Conservation (phyloP, 495 filamentous ascomycete genomes). For the Neurospora africana region DNA sequence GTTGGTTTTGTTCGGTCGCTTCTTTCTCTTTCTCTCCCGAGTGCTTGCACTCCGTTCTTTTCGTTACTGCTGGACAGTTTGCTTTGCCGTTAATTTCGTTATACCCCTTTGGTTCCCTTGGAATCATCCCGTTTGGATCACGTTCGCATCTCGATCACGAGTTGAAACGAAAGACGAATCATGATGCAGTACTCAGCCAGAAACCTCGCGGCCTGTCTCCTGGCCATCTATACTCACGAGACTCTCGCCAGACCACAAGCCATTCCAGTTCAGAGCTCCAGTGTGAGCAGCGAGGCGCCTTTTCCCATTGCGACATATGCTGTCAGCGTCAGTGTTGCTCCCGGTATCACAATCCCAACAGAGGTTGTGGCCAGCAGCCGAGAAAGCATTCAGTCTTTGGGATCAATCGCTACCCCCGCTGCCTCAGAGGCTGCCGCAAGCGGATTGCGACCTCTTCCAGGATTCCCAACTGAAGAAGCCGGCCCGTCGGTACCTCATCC, state of each 20-base stretch:
- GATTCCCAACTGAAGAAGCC: conserved; percentile 6
- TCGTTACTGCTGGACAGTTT: conserved; percentile 24
- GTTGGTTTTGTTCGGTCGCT: conserved; percentile 2
- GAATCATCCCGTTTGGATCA: background rate
- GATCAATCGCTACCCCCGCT: conserved; percentile 2
- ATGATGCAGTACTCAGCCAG: background rate
- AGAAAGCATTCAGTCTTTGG: background rate
- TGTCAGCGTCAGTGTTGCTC: background rate
- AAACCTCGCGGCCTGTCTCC: background rate
- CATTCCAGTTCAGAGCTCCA: background rate
- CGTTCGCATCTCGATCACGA: background rate
- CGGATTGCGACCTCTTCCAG: conserved; percentile 13
- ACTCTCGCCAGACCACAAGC: background rate
- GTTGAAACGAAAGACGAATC: background rate
- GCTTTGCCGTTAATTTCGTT: background rate
- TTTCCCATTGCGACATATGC: background rate
- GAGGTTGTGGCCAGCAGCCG: conserved; percentile 8
- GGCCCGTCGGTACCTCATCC: conserved; percentile 13
- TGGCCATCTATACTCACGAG: background rate
- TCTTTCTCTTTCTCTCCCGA: conserved; percentile 1
- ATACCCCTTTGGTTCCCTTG: background rate
- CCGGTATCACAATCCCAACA: conserved; percentile 1
- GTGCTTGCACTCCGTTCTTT: conserved; percentile 10
- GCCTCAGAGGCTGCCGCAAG: conserved; percentile 6
- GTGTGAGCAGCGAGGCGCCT: background rate